Conservation (phyloP, 768 basidiomycete species). For the Boletus bicolor region DNA sequence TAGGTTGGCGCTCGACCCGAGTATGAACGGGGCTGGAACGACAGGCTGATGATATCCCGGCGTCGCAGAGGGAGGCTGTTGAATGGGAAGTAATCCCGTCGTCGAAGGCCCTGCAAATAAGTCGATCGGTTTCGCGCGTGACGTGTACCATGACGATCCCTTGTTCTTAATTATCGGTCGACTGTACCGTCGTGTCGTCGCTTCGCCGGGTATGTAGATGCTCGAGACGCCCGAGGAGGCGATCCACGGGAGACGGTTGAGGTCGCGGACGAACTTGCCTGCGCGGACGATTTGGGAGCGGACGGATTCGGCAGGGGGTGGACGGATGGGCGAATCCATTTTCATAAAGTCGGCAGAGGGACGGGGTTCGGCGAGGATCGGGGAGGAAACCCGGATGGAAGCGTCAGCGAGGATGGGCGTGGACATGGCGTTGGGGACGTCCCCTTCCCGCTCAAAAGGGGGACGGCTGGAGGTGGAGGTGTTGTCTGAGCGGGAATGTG, state of each 20-base stretch:
- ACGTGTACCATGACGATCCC: conserved; percentile 28
- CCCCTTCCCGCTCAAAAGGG: conserved; percentile 21
- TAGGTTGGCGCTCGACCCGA: conserved; percentile 31
- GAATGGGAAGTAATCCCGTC: conserved; percentile 26
- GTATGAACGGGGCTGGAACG: conserved; percentile 28
- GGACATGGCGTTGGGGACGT: conserved; percentile 29
- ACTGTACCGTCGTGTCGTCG: conserved; percentile 29
- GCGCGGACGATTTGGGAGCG: conserved; percentile 37
- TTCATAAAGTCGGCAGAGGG: conserved; percentile 47
- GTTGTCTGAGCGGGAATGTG: conserved; percentile 20
- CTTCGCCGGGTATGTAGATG: conserved; percentile 44
- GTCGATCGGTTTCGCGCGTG: conserved; percentile 28
- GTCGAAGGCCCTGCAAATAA: conserved; percentile 33
- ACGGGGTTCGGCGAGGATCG: conserved; percentile 39
- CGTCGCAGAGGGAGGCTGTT: conserved; percentile 2
- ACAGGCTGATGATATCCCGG: conserved; percentile 2
- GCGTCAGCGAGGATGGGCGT: conserved; percentile 28
- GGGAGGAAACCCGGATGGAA: conserved; percentile 31
- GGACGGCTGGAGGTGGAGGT: conserved; percentile 25
- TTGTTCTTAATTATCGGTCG: conserved; percentile 26
- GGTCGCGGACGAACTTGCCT: conserved; percentile 34
- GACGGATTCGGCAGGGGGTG: conserved; percentile 34
- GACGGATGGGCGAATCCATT: conserved; percentile 44
- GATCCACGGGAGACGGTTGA: conserved; percentile 48
- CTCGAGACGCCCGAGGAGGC: conserved; percentile 43